These are phyloP conservation scores for Amylostereum areolatum DNA, from an alignment of 1,284 basidiomycete species.

Conservation along the genomic window DNA sequence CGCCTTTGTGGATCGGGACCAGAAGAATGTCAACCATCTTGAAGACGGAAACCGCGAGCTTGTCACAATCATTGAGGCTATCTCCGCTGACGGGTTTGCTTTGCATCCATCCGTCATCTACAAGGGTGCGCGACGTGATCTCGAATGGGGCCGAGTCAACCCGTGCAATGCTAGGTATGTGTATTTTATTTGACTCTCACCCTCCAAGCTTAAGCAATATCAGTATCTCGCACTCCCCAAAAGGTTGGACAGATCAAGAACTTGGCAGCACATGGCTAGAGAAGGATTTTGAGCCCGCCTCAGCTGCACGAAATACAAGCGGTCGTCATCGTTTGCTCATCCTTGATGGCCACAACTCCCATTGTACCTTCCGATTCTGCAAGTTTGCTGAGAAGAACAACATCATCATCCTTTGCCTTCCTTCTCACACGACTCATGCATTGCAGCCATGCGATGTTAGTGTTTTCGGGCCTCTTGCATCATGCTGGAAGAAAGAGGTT, in stretches of 20 bases:
- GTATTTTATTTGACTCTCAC: too few species aligned
- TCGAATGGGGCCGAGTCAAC: neutral
- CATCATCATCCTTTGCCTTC: constrained; percentile 4
- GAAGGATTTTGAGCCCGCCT: neutral
- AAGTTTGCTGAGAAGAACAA: neutral
- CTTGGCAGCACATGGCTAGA: neutral
- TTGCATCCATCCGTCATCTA: constrained; percentile 26
- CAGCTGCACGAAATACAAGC: neutral
- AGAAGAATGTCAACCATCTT: neutral
- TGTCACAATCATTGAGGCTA: neutral
- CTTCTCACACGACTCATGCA: constrained; percentile 1
- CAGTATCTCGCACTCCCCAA: neutral
- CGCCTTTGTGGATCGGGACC: neutral
- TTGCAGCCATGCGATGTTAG: constrained; percentile 4
- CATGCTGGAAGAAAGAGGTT: neutral
- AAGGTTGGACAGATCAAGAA: neutral
- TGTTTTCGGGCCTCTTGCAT: neutral
- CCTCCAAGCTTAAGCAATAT: too few species aligned
- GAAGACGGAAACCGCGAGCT: constrained; percentile 7
- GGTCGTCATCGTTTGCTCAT: neutral
- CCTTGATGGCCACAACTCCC: neutral
- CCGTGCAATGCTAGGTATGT: neutral
- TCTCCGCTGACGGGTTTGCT: constrained; percentile 1
- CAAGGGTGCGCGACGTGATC: constrained; percentile 18
- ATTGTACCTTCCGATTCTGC: neutral